Percentiles rank a stretch among this genome's conserved stretches.
Conservation (phyloP, 116 monocot species). For the Dioscorea cayenensis region DNA sequence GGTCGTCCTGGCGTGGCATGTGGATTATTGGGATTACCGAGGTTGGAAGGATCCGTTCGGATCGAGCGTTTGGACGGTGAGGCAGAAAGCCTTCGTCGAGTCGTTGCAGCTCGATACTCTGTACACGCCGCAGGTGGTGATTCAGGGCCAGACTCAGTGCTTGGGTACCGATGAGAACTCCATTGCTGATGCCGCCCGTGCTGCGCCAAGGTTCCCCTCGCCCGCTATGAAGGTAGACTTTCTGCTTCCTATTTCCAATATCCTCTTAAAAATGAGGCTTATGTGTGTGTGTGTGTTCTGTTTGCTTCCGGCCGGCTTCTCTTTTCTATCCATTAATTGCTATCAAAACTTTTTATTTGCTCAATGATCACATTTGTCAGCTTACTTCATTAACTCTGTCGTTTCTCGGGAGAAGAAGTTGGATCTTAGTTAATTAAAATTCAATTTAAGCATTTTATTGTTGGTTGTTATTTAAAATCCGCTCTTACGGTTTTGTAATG, state of each 20-base stretch:
- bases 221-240: conserved; percentile 64
- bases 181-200: conserved; percentile 36
- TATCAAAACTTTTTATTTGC: background rate
- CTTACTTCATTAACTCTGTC: no score
- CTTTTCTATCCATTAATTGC: background rate
- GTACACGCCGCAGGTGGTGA: conserved; percentile 87
- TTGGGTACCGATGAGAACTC: conserved; percentile 55
- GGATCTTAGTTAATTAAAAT: no score
- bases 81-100: conserved; percentile 93
- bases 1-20: conserved; percentile 70
- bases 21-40: conserved; percentile 90
- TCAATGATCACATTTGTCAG: no score
- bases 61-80: conserved; percentile 80
- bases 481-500: no score
- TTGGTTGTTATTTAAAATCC: no score
- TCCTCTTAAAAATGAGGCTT: background rate
- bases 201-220: conserved; percentile 50
- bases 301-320: background rate
- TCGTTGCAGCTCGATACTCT: conserved; percentile 69
- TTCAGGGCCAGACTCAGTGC: conserved; percentile 61
- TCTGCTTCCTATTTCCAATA: background rate
- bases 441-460: no score
- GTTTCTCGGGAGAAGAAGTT: no score
- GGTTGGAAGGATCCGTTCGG: conserved; percentile 97
- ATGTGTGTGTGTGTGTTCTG: no score